These are phyloP conservation scores for Fusarium newnesense DNA, from an alignment of 2,329 filamentous ascomycete species.

Conservation along the genomic window DNA sequence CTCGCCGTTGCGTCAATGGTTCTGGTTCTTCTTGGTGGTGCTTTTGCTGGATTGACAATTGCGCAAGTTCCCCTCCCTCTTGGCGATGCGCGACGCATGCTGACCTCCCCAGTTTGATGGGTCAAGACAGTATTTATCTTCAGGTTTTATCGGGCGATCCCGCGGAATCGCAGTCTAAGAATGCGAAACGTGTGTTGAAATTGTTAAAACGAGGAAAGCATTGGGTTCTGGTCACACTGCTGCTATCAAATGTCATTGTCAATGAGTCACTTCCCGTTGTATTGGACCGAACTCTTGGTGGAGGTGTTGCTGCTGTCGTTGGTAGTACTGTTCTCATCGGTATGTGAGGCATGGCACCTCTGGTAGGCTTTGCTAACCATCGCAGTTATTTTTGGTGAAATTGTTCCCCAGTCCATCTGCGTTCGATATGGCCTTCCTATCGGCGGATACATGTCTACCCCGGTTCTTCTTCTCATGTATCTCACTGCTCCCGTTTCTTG, in stretches of 20 bases:
- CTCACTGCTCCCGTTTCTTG: conserved; percentile 88
- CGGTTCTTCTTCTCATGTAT: conserved; percentile 91
- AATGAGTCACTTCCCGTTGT: conserved; percentile 97
- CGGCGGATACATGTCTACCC: conserved; percentile 90
- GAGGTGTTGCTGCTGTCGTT: conserved; percentile 92
- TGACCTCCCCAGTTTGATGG: conserved; percentile 61
- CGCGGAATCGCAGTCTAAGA: conserved; percentile 84
- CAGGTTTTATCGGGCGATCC: conserved; percentile 91
- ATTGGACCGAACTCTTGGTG: conserved; percentile 90
- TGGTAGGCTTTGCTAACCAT: conserved; percentile 32
- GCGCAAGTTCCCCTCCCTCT: conserved; percentile 64
- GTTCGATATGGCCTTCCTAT: conserved; percentile 96
- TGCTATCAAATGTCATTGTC: conserved; percentile 96
- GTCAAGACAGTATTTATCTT: conserved; percentile 93
- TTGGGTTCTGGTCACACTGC: conserved; percentile 94
- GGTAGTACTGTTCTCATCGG: conserved; percentile 94
- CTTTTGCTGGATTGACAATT: conserved; percentile 94
- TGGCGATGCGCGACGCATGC: conserved; percentile 27
- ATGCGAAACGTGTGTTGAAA: conserved; percentile 82
- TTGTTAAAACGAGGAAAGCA: conserved; percentile 91
- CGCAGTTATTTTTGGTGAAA: conserved; percentile 95
- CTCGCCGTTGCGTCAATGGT: conserved; percentile 82
- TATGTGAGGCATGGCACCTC: conserved; percentile 55
- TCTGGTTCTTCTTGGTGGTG: conserved; percentile 87
- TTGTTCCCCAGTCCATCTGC: conserved; percentile 95